Base-by-base conservation (phyloP, 768 basidiomycete genomes). In the Panaeolus cyanescens region DNA sequence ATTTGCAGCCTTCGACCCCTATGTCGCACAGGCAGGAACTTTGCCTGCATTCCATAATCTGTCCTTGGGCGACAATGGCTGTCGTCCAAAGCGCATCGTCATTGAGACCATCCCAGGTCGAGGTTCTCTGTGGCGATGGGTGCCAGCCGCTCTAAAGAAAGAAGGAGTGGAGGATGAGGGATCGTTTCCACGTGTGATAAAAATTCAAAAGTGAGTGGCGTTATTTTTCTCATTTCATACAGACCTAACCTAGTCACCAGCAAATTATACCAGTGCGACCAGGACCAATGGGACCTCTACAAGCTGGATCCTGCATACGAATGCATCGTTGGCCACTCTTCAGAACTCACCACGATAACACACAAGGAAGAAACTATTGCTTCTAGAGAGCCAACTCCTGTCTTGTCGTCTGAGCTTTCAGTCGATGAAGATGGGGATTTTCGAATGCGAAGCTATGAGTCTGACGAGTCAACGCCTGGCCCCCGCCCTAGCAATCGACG, bases 251-350 rank as follows among this genome's bases (percentile, higher is more conserved):
- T 20, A 9, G 40, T 30, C 32, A n/a, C 19, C 59, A 88, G 88
- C 9, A 74, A 83, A 72, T 69, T 72, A 1, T 72, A 83, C 56
- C 71, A 82, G 60, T 83, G 83, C 68, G 82, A 83, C 19, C 89
- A 89, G 70, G 90, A 93, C 33, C 91, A 92, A 71, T 93, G 92
- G 92, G 92, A 93, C 62, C 86, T 93, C 30, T 88, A 92, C 75
- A 93, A 92, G 69, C 80, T 93, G 7, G 92, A 93, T 68, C 85
- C 88, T 2, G 71, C 73, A n/a, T 93, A 93, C 65, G 82, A 84
- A 22, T 93, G 91, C 68, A 72, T 76, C 60, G 85, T 91, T 8
- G 81, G 74, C 32, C 70, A 70, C 32, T 73, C 74, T 56, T 81
- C 83, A 8, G 71, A 76, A 4, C 54, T 76, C 17, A 70, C 77